Conservation (phyloP, 2,329 filamentous ascomycete genomes). For the Ceratocystis cacaofunesta region DNA sequence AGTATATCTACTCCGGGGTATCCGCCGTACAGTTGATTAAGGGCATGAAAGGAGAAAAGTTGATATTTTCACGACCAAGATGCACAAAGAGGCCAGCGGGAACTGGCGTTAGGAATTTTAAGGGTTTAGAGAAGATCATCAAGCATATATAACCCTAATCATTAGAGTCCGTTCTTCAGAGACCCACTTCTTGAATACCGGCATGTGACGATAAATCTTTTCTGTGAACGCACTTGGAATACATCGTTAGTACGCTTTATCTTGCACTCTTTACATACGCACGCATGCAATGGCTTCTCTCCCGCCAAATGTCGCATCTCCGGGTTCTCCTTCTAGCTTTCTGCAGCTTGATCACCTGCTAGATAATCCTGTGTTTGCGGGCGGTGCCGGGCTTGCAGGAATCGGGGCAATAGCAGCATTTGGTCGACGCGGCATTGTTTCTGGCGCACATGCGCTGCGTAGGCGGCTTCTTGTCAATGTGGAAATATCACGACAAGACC, state of each 20-base stretch:
- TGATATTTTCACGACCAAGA: background rate
- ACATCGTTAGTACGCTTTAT: background rate
- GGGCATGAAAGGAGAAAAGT: background rate
- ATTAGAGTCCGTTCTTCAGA: background rate
- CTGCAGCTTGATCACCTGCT: constrained; percentile 30
- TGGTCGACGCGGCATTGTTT: constrained; percentile 60
- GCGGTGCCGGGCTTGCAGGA: constrained; percentile 80
- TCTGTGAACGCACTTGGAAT: background rate
- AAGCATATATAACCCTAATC: background rate
- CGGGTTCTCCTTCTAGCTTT: constrained; percentile 4
- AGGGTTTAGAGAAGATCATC: background rate
- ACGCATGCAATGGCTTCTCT: background rate
- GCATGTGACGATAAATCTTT: background rate
- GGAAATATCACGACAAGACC: constrained; percentile 87
- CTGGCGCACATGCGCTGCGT: constrained; percentile 58
- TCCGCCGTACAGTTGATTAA: background rate
- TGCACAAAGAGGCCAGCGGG: background rate
- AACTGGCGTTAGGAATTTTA: background rate
- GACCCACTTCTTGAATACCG: background rate
- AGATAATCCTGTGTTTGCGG: constrained; percentile 48
- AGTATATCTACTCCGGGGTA: background rate
- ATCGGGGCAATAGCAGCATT: constrained; percentile 71
- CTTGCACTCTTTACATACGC: background rate
- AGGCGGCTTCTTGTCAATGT: constrained; percentile 84
- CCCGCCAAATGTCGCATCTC: background rate